Percentiles rank a stretch among this genome's conserved stretches.
These are phyloP conservation scores for Zostera marina DNA, from an alignment of 116 monocot genomes.

Conservation along the genomic window DNA sequence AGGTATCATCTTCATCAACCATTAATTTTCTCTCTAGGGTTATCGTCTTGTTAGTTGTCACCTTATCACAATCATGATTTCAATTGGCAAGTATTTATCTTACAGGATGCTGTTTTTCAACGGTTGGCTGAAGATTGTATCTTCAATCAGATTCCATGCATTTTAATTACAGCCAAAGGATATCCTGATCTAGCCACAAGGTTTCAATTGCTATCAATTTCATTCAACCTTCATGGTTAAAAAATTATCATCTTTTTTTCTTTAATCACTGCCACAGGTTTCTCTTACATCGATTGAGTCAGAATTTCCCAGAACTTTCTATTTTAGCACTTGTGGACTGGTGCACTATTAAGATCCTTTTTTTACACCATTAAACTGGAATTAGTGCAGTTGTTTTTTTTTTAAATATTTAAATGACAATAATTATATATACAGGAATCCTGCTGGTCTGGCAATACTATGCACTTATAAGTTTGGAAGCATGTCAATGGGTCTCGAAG, in stretches of 20 bases:
- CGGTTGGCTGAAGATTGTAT: constrained; percentile 76
- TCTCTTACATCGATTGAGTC: constrained; percentile 43
- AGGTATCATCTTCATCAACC: constrained; percentile 37
- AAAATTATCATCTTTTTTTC: neutral
- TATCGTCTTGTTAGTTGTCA: too few relatives aligned
- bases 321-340: constrained; percentile 76
- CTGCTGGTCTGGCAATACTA: constrained; percentile 78
- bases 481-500: constrained; percentile 71
- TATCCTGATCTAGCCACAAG: constrained; percentile 95
- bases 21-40: neutral
- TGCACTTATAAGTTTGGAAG: constrained; percentile 94
- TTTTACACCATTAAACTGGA: neutral
- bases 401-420: neutral
- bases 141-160: constrained; percentile 67
- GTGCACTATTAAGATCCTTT: constrained; percentile 13
- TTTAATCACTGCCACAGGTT: constrained; percentile 32
- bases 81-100: neutral
- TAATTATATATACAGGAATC: constrained; percentile 50
- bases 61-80: neutral
- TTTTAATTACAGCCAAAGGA: constrained; percentile 87
- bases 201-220: constrained; percentile 11
- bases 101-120: constrained; percentile 91
- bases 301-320: constrained; percentile 37
- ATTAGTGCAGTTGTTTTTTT: neutral
- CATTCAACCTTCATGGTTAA: neutral